Base-by-base conservation (phyloP, 2,329 filamentous ascomycete species). In the Davidsoniella australis region DNA sequence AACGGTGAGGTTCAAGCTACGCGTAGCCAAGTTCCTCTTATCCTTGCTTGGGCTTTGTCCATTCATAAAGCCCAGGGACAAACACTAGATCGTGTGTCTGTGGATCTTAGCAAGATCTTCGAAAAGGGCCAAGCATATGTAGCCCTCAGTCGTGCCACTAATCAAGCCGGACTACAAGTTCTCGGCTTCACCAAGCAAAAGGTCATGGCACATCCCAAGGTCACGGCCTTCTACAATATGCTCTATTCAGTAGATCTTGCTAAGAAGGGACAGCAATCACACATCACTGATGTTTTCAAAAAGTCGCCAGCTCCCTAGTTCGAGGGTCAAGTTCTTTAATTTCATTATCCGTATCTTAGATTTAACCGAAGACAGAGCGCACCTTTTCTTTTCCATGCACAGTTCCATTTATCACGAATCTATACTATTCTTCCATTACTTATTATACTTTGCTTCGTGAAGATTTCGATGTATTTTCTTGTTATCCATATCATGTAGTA, bases 1-100 rank as follows among this genome's bases (percentile, higher is more conserved):
- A 94, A 84, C 50, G 91, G 91, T 43, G 88, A 96, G 61, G 73
- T 96, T 1, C 87, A 94, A 62, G 91, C 91, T 1, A 85, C 85
- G 53, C 82, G 91, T 38, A 74, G 73, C 42, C 85, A 89, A 58
- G 64, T 89, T 2, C 91, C 91, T 0, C 71, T 98, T 46, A 96
- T 98, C 54, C 71, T 98, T 26, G 91, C 91, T 0, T 98, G 91
- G 91, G 91, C 91, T 2, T 67, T 98, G 17, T 94, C 87, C 1
- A 98, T 98, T 53, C 91, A 98, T 69, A 98, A 98, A 65, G 91
- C 91, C 1, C 89, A 96, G 62, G 89, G 89, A 1, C 89, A 96
- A 63, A 96, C 89, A 1, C 68, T 95, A 23, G 87, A 94, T 59
- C 75, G 89, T 46, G 91, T 98, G 53, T 94, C 94, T 60, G 91